A percentile compares a stretch with the other conserved stretches of the same genome.
Evolutionary conservation across 2,329 filamentous ascomycete genomes (phyloP).

Genomic region (Nemania serpens): DNA sequence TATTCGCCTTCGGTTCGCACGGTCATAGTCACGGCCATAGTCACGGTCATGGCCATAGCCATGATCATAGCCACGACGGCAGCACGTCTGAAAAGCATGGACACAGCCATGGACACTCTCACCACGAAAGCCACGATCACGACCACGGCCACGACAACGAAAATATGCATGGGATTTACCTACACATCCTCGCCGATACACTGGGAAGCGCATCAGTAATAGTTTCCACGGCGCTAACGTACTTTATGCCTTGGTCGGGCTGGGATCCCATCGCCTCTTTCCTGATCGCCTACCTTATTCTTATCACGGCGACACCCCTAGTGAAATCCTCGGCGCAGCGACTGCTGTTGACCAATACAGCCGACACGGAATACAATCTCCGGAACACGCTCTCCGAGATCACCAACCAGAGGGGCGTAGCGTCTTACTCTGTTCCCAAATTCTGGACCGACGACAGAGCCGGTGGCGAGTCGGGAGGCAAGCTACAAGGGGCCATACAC

Average conservation of each 20-base stretch:
- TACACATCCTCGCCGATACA: constrained; percentile 93
- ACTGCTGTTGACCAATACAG: constrained; percentile 82
- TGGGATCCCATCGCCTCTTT: constrained; percentile 96
- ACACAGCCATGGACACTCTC: constrained; percentile 40
- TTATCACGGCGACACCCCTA: constrained; percentile 86
- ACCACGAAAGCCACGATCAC: constrained; percentile 37
- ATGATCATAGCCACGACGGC: constrained; percentile 57
- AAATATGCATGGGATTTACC: constrained; percentile 96
- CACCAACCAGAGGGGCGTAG: constrained; percentile 79
- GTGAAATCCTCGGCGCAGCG: constrained; percentile 83
- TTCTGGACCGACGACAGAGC: constrained; percentile 86
- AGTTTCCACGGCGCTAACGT: constrained; percentile 83
- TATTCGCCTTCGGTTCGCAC: constrained; percentile 79
- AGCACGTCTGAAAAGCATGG: constrained; percentile 53
- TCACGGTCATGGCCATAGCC: constrained; percentile 41
- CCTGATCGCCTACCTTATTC: constrained; percentile 90
- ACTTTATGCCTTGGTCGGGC: constrained; percentile 86
- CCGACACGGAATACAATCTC: constrained; percentile 83
- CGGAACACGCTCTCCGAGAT: constrained; percentile 86
- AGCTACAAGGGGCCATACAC: constrained; percentile 83
- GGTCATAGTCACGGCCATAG: constrained; percentile 48
- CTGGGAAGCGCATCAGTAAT: constrained; percentile 95
- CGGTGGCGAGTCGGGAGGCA: constrained; percentile 50
- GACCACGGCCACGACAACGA: constrained; percentile 78
- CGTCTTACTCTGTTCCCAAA: constrained; percentile 81